Conservation (phyloP, 495 filamentous ascomycete species). For the Coniosporium apollinis region DNA sequence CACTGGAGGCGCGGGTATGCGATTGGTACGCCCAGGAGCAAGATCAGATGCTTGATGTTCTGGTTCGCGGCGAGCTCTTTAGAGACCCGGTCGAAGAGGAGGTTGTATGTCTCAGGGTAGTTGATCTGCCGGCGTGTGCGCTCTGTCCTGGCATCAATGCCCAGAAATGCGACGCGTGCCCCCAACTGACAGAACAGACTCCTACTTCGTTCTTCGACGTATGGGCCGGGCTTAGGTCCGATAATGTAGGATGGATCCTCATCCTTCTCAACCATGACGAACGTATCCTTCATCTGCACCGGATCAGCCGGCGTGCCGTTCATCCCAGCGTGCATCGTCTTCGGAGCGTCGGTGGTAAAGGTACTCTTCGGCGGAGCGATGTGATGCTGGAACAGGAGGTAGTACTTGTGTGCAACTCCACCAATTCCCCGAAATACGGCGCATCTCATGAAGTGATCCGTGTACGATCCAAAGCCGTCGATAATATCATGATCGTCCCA, state of each 20-base stretch:
- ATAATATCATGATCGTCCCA: conserved; percentile 94
- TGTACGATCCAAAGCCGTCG: conserved; percentile 86
- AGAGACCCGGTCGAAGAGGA: conserved; percentile 54
- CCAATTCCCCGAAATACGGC: conserved; percentile 84
- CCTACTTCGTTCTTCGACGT: conserved; percentile 64
- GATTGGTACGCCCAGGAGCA: conserved; percentile 83
- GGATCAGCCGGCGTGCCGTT: conserved; percentile 41
- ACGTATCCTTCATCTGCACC: conserved; percentile 49
- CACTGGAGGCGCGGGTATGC: conserved; percentile 88
- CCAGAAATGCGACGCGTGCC: conserved; percentile 65
- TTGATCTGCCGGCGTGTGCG: conserved; percentile 85
- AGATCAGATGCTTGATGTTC: conserved; percentile 62
- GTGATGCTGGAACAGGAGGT: conserved; percentile 90
- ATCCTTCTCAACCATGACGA: conserved; percentile 39
- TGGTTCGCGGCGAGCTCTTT: conserved; percentile 44
- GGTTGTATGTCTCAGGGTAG: conserved; percentile 74
- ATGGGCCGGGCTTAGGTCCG: conserved; percentile 55
- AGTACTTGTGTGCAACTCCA: conserved; percentile 46
- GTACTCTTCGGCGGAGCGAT: conserved; percentile 65
- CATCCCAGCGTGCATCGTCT: conserved; percentile 30
- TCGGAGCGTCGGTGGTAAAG: conserved; percentile 53
- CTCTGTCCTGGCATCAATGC: conserved; percentile 82
- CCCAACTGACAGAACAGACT: conserved; percentile 76
- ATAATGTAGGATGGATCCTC: conserved; percentile 67
- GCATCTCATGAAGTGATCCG: conserved; percentile 85